Evolutionary conservation across 225 moss, liverwort and hornwort species (phyloP), one percentile per base, ranked within the genome.

Genomic region (Thuidium tamariscinum): DNA sequence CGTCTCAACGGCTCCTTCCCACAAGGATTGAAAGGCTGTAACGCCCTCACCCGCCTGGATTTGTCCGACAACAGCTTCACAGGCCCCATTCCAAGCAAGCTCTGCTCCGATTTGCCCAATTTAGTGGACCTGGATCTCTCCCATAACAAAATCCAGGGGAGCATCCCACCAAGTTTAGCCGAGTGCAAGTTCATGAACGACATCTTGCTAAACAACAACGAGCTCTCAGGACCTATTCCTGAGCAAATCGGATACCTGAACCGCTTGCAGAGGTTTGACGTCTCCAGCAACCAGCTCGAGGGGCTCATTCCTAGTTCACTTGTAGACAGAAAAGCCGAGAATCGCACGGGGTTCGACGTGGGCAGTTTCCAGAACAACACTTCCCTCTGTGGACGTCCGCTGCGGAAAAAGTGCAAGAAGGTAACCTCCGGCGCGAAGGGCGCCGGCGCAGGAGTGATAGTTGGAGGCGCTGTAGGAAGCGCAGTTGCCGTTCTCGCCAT

Each of bases 381-480:
- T 16, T 81, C 72, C 51, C 92, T 97, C 13, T 97, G 97, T 48
- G 97, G 97, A 3, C 84, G 86, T 1, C 97, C 95, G 16, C 78
- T 97, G 80, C 89, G 82, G 75, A 89, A 83, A 4, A 93, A 85
- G 42, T 94, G 93, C 88, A 78, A 82, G 34, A 83, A 63, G 52
- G 30, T 21, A 9, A 17, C 36, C 4, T 39, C 84, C 19, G 48
- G 74, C 13, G 30, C n/a, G 54, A 83, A 86, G 64, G 86, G 88
- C 26, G 91, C 95, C 29, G 79, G 81, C 30, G 81, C 87, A 4
- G 95, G 92, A 30, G 66, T 95, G 77, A 93, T 98, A 12, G 92
- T 95, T 10, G 97, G 97, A 20, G 93, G 96, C 23, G 93, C 96
- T 11, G 85, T 98, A 3, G 97, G 96, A 42, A 91, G 94, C n/a